phyloP scores from a whole-genome alignment of 1,139 yeast species.

The Kluyveromyces marxianus region DNA sequence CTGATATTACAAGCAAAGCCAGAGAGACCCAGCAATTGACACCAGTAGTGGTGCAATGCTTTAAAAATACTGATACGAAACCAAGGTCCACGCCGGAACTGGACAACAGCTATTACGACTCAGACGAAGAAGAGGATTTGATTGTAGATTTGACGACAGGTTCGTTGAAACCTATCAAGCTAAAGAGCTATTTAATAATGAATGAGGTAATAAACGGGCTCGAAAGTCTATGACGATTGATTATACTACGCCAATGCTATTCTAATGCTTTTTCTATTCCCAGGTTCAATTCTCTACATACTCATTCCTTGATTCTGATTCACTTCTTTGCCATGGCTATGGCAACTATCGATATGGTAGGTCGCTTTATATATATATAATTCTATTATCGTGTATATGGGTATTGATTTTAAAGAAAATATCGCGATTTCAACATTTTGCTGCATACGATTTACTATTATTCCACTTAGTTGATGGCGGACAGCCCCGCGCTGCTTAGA shows the following conservation, averaged over 20 bases:
- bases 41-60: constrained; percentile 2
- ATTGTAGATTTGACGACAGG: constrained; percentile 28
- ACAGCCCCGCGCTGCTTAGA: too few relatives aligned
- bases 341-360: too few relatives aligned
- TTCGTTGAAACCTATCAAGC: constrained; percentile 20
- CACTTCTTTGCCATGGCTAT: too few relatives aligned
- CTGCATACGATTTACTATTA: too few relatives aligned
- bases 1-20: constrained; percentile 1
- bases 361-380: too few relatives aligned
- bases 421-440: too few relatives aligned
- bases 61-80: not conserved
- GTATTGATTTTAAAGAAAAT: too few relatives aligned
- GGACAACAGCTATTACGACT: not conserved
- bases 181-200: constrained; percentile 20
- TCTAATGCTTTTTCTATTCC: not conserved
- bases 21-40: constrained; percentile 3
- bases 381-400: too few relatives aligned
- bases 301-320: not conserved
- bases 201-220: constrained; percentile 20
- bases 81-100: not conserved
- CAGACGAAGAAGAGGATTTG: constrained; percentile 21
- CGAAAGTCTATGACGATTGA: constrained; percentile 13
- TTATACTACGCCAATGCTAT: not conserved
- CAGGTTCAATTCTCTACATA: not conserved
- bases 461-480: too few relatives aligned